A percentile compares a stretch with the other conserved stretches of the same genome.
Conservation (phyloP, 305 asterid species). For the Solanum hybrid region DNA sequence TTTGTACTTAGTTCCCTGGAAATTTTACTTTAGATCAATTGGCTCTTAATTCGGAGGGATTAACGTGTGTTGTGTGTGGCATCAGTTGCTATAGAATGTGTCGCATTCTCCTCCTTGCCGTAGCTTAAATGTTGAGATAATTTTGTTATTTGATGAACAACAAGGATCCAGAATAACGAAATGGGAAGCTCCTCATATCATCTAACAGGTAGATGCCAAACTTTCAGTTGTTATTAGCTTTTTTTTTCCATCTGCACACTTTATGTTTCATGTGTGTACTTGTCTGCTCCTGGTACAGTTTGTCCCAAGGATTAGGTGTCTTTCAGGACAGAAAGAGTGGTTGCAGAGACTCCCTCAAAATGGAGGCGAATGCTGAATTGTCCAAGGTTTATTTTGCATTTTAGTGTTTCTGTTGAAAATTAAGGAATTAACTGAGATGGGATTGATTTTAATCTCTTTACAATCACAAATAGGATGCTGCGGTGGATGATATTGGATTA, state of each 20-base stretch:
- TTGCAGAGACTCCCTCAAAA: conserved; percentile 52
- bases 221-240: background rate
- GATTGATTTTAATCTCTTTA: background rate
- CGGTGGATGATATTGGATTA: background rate
- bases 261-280: background rate
- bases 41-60: too few relatives aligned
- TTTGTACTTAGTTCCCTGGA: too few relatives aligned
- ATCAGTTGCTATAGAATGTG: too few relatives aligned
- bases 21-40: too few relatives aligned
- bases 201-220: conserved; percentile 49
- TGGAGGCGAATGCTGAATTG: conserved; percentile 66
- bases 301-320: conserved; percentile 77
- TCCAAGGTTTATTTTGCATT: conserved; percentile 44
- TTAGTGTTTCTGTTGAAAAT: conserved; percentile 5
- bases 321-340: conserved; percentile 66
- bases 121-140: too few relatives aligned
- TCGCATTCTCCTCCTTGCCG: too few relatives aligned
- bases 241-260: background rate
- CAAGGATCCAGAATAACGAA: conserved; percentile 78
- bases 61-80: too few relatives aligned
- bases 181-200: conserved; percentile 84
- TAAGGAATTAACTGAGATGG: background rate
- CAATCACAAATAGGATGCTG: conserved; percentile 29
- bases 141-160: too few relatives aligned
- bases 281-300: conserved; percentile 38